A percentile compares a stretch with the other conserved stretches of the same genome.
These are phyloP conservation scores for Asparagopsis taxiformis DNA, from an alignment of 31 red algal species.

Conservation along the genomic window DNA sequence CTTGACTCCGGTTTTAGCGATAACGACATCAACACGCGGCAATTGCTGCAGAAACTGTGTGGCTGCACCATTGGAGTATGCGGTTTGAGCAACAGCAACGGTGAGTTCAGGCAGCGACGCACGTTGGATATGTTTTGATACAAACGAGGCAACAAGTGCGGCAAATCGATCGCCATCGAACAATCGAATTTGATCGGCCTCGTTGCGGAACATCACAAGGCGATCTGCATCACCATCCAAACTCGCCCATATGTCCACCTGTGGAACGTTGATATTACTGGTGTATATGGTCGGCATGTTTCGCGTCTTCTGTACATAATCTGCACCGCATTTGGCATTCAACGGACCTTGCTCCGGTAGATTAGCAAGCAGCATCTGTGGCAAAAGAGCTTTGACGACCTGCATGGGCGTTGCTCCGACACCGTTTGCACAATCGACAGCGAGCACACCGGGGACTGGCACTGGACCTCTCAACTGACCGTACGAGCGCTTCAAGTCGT, in stretches of 20 bases:
- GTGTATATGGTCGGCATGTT: constrained; percentile 55
- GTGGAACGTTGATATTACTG: neutral
- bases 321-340: constrained; percentile 90
- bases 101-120: constrained; percentile 32
- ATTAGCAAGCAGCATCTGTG: constrained; percentile 55
- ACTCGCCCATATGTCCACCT: constrained; percentile 48
- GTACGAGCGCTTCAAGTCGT: constrained; percentile 29
- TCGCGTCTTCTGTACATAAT: constrained; percentile 94
- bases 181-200: constrained; percentile 11
- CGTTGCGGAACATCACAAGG: constrained; percentile 58
- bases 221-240: constrained; percentile 96
- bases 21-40: constrained; percentile 67
- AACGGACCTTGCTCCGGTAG: constrained; percentile 51
- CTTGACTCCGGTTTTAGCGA: constrained; percentile 92
- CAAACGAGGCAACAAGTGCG: constrained; percentile 49
- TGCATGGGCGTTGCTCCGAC: constrained; percentile 65
- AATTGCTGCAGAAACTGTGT: constrained; percentile 51
- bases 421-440: constrained; percentile 91
- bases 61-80: constrained; percentile 94
- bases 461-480: constrained; percentile 6
- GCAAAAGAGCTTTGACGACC: constrained; percentile 16
- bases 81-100: constrained; percentile 90
- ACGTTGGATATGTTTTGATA: constrained; percentile 20
- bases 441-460: constrained; percentile 11
- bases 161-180: constrained; percentile 87